Percentiles rank a stretch among this genome's conserved stretches.
phyloP scores from a whole-genome alignment of 495 filamentous ascomycete species.

The Saxophila tyrrhenica region DNA sequence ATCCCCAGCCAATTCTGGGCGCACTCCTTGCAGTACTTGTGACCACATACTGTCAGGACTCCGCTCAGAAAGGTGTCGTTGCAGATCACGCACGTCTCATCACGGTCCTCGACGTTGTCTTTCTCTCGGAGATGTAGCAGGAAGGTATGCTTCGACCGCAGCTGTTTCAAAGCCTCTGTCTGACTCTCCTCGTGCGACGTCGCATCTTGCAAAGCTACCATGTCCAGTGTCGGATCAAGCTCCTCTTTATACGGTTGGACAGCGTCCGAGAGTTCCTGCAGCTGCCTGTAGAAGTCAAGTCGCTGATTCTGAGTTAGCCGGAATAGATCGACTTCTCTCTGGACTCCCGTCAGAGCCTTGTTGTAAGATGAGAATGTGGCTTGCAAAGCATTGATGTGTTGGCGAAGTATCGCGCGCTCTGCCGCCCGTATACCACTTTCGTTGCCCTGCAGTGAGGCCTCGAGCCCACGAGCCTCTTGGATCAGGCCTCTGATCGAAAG shows the following conservation, averaged over 20 bases:
- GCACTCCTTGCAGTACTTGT: constrained; percentile 82
- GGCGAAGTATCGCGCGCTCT: constrained; percentile 52
- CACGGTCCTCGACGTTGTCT: constrained; percentile 40
- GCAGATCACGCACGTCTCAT: constrained; percentile 71
- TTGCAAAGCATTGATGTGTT: constrained; percentile 46
- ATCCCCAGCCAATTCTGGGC: constrained; percentile 56
- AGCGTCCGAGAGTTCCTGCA: constrained; percentile 79
- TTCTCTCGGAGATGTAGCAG: constrained; percentile 51
- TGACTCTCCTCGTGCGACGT: constrained; percentile 37
- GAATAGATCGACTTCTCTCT: constrained; percentile 67
- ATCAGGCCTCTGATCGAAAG: constrained; percentile 60
- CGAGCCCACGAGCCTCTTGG: constrained; percentile 52
- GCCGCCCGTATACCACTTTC: constrained; percentile 50
- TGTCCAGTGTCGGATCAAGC: constrained; percentile 36
- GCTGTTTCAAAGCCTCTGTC: constrained; percentile 43
- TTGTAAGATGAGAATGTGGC: constrained; percentile 50
- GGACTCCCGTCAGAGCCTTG: constrained; percentile 47
- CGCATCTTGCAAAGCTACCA: constrained; percentile 21
- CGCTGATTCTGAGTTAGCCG: constrained; percentile 67
- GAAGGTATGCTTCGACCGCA: constrained; percentile 63
- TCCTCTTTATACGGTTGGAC: constrained; percentile 61
- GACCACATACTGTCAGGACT: constrained; percentile 79
- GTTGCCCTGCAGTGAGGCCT: constrained; percentile 50
- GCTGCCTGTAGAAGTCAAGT: constrained; percentile 75
- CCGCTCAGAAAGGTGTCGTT: constrained; percentile 60